Evolutionary conservation across 768 basidiomycete genomes (phyloP), one percentile per base, ranked within the genome.

Genomic region (Gyrodon lividus): DNA sequence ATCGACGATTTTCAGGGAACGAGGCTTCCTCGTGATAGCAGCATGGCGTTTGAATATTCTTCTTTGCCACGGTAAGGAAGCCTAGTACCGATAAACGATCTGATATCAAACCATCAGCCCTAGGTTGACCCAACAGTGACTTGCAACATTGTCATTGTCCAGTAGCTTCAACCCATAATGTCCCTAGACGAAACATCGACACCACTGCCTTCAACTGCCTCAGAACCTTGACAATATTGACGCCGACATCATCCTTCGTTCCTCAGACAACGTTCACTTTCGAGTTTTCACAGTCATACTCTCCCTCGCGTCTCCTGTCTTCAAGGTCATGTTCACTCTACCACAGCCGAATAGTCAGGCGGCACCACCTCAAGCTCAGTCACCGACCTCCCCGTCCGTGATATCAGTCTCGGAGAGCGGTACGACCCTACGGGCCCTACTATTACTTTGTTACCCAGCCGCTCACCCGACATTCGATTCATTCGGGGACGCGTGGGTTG

Each of bases 341-440:
- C 51, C 61, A 12, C 60, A 66, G 14, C 61, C 68, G 3, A 14
- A 40, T 35, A n/a, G 12, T 12, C 33, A n/a, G n/a, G n/a, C n/a
- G n/a, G n/a, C n/a, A n/a, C n/a, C n/a, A n/a, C n/a, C n/a, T n/a
- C n/a, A n/a, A n/a, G n/a, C n/a, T n/a, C n/a, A 34, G 16, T 12
- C 33, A 34, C 4, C 39, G 19, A 37, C 20, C 12, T 31, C 52
- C 9, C 54, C 67, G 7, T 67, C 73, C 26, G 59, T 75, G 28
- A 67, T 78, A 30, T 62, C 70, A 24, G 68, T 77, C 67, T 48
- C 70, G 26, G 78, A 80, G 59, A 67, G 71, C 54, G 65, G 60
- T 41, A 60, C 58, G 9, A 72, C 71, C 2, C 53, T 80, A 24
- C 50, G 63, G 26, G 50, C 65, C 8, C 57, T 77, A 5, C 69